Evolutionary conservation across 305 asterid species (phyloP).

Genomic region (Lippia alba): DNA sequence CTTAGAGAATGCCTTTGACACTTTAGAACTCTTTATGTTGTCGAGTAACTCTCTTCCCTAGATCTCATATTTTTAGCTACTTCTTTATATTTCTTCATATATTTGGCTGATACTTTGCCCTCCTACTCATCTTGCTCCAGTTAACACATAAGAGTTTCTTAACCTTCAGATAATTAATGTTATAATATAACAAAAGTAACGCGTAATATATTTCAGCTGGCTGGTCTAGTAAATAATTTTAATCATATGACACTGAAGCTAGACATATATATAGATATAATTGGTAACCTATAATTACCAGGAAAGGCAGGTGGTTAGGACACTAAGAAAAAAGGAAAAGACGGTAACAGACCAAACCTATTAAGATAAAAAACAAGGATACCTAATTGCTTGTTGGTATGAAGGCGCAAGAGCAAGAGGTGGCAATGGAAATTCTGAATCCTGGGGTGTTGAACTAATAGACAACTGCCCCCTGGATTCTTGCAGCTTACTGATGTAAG

Average conservation of each 20-base stretch:
- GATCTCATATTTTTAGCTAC: not conserved
- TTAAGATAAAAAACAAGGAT: conserved; percentile 22
- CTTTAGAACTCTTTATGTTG: conserved; percentile 6
- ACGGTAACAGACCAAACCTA: not conserved
- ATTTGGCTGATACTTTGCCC: conserved; percentile 6
- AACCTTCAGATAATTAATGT: not conserved
- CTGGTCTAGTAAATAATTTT: conserved; percentile 3
- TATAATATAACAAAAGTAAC: not conserved
- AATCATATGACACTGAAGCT: not conserved
- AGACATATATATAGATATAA: not conserved
- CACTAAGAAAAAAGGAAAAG: not conserved
- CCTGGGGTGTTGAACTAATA: conserved; percentile 54
- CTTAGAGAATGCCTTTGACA: conserved; percentile 11
- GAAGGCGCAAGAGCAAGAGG: conserved; percentile 90
- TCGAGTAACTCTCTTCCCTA: not conserved
- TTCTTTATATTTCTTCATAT: not conserved
- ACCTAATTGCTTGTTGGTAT: conserved; percentile 71
- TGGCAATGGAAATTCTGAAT: conserved; percentile 93
- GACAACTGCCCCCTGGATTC: conserved; percentile 49
- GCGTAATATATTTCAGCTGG: not conserved
- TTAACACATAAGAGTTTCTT: not conserved
- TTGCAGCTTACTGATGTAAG: conserved; percentile 37
- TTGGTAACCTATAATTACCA: conserved; percentile 8
- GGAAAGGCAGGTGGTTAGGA: not conserved
- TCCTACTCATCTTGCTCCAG: conserved; percentile 4